A percentile compares a stretch with the other conserved stretches of the same genome.
phyloP scores from a whole-genome alignment of 2,329 filamentous ascomycete species.

The Metarhizium brunneum region DNA sequence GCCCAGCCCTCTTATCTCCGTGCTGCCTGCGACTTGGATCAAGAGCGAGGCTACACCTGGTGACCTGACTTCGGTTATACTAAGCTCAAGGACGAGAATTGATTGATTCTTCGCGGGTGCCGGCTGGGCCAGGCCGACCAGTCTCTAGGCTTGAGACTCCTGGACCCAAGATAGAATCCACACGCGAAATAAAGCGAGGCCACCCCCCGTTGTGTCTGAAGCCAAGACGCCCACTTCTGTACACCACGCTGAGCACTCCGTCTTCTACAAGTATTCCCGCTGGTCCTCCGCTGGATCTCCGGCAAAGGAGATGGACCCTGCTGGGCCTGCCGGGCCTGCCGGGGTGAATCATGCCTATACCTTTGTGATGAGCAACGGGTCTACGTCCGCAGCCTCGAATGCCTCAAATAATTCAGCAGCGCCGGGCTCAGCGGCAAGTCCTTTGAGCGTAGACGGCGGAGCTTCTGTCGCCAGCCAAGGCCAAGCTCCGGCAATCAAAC shows the following conservation, averaged over 20 bases:
- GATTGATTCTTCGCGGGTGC: too few relatives aligned
- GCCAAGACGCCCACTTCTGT: too few relatives aligned
- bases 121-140: background rate
- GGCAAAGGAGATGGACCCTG: background rate
- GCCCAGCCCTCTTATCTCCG: background rate
- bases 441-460: background rate
- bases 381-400: background rate
- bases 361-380: background rate
- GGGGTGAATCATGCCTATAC: background rate
- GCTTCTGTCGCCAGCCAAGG: background rate
- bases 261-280: background rate
- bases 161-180: background rate
- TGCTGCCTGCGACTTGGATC: background rate
- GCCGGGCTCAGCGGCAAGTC: constrained; percentile 4
- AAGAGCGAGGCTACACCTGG: background rate
- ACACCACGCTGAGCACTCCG: too few relatives aligned
- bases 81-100: background rate
- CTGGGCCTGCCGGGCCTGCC: background rate
- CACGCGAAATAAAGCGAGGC: background rate
- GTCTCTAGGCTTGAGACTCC: background rate
- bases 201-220: background rate
- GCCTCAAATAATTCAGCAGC: background rate
- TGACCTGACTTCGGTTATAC: background rate
- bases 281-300: background rate
- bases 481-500: constrained; percentile 27